Conservation (phyloP, 495 filamentous ascomycete species). For the Clohesyomyces aquaticus region DNA sequence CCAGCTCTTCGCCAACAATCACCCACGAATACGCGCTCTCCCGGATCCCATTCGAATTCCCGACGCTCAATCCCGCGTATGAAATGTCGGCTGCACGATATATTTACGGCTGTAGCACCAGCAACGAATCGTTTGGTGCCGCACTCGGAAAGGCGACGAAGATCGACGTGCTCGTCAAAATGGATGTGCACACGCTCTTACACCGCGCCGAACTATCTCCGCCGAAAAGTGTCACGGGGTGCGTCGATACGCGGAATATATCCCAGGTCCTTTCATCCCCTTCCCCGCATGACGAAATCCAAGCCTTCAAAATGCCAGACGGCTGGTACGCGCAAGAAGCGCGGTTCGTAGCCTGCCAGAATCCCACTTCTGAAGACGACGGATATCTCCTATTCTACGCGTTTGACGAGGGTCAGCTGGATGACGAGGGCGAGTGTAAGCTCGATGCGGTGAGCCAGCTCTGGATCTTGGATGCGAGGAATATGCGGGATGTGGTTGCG, state of each 20-base stretch:
- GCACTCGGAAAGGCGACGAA: conserved; percentile 61
- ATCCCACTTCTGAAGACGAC: conserved; percentile 54
- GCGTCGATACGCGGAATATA: conserved; percentile 58
- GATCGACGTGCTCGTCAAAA: conserved; percentile 64
- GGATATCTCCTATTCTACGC: conserved; percentile 65
- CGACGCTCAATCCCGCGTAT: conserved; percentile 54
- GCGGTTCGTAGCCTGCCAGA: conserved; percentile 57
- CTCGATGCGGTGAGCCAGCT: conserved; percentile 57
- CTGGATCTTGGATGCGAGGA: conserved; percentile 66
- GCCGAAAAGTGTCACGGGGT: conserved; percentile 55
- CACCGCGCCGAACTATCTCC: conserved; percentile 47
- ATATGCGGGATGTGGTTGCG: conserved; percentile 60
- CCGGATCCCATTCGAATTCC: conserved; percentile 66
- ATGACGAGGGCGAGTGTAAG: conserved; percentile 49
- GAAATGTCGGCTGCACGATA: conserved; percentile 59
- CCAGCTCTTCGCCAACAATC: conserved; percentile 45
- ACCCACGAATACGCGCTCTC: conserved; percentile 64
- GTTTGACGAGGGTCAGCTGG: conserved; percentile 61
- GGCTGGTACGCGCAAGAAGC: conserved; percentile 67
- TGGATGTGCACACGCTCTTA: conserved; percentile 57
- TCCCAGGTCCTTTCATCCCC: conserved; percentile 50
- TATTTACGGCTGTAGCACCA: conserved; percentile 61
- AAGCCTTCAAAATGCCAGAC: conserved; percentile 59
- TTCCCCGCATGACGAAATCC: conserved; percentile 57
- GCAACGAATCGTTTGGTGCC: conserved; percentile 54